Evolutionary conservation across 2,329 filamentous ascomycete genomes (phyloP), one percentile per base, ranked within the genome.

Genomic region (Arthrobotrys megalospora): DNA sequence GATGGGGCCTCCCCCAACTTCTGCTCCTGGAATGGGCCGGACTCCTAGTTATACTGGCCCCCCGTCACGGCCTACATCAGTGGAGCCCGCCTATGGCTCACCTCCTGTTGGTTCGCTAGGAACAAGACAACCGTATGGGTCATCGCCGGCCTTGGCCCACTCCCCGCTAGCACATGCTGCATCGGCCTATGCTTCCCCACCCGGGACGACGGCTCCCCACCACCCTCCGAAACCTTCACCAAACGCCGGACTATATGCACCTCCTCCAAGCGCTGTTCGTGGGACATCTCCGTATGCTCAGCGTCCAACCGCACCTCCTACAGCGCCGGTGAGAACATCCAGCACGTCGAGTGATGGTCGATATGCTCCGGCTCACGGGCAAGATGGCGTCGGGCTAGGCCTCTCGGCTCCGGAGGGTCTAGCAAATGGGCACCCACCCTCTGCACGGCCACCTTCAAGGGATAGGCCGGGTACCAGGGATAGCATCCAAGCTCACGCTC

Each of bases 381-480:
- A 71, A 19, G 66, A 78, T 19, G 24, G 32, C 24, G 63, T 70
- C 11, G 73, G 73, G 8, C 45, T 71, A 3, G 68, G 76, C 4
- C 48, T 73, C 4, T 73, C 76, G 2, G 34, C 32, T 19, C 63
- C 66, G 3, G 53, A 68, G n/a, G 45, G 36, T 6, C 48, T 65
- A 48, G n/a, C 36, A 16, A 79, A 73, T 24, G 69, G 68, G 2
- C 55, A 79, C 16, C 7, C 34, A 10, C 10, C 63, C 11, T 60
- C 68, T 4, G 76, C 19, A n/a, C 68, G 76, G 11, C 76, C 76
- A 32, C 63, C 68, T 14, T 79, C 76, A 8, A 55, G 76, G 55
- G 76, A 79, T 19, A 50, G 76, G 1, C 76, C 76, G 1, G 47
- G 76, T 8, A 79, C 67, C 1, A 73, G 73, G 68, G 76, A 79